Conservation (phyloP, 352 stramenopile genomes). For the Phytophthora ohioensis region DNA sequence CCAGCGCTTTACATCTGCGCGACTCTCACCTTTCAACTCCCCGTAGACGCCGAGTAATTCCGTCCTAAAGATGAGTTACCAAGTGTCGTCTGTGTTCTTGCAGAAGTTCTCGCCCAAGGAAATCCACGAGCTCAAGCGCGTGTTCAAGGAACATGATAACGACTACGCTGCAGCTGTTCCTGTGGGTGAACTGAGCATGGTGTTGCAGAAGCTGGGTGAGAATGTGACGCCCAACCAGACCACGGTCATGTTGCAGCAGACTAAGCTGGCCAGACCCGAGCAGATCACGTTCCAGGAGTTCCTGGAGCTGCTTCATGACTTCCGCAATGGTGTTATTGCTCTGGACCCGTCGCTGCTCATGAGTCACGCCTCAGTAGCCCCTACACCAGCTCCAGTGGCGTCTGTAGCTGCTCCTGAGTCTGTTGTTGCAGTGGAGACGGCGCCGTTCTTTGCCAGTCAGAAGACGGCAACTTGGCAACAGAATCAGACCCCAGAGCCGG, state of each 20-base stretch:
- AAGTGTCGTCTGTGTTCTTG: slow-evolving; percentile 82
- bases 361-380: slow-evolving; percentile 48
- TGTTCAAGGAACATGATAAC: slow-evolving; percentile 87
- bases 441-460: slow-evolving; percentile 33
- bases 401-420: slow-evolving; percentile 13
- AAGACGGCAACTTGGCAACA: slow-evolving; percentile 12
- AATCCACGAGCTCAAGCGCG: slow-evolving; percentile 87
- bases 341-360: slow-evolving; percentile 59
- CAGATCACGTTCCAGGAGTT: slow-evolving; percentile 87
- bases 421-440: slow-evolving; percentile 16
- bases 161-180: slow-evolving; percentile 73
- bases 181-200: slow-evolving; percentile 53
- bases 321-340: slow-evolving; percentile 71
- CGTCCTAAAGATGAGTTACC: slow-evolving; percentile 75
- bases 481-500: slow-evolving; percentile 21
- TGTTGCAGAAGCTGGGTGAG: slow-evolving; percentile 85
- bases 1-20: neutral
- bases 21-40: neutral
- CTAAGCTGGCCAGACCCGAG: slow-evolving; percentile 51
- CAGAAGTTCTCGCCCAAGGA: slow-evolving; percentile 91
- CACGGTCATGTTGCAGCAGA: slow-evolving; percentile 69
- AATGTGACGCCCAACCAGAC: slow-evolving; percentile 75
- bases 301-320: slow-evolving; percentile 77
- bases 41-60: slow-evolving; percentile 1
- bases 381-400: slow-evolving; percentile 5